Evolutionary conservation across 2,329 filamentous ascomycete species (phyloP).

Genomic region (Dendrostoma leiphaemia): DNA sequence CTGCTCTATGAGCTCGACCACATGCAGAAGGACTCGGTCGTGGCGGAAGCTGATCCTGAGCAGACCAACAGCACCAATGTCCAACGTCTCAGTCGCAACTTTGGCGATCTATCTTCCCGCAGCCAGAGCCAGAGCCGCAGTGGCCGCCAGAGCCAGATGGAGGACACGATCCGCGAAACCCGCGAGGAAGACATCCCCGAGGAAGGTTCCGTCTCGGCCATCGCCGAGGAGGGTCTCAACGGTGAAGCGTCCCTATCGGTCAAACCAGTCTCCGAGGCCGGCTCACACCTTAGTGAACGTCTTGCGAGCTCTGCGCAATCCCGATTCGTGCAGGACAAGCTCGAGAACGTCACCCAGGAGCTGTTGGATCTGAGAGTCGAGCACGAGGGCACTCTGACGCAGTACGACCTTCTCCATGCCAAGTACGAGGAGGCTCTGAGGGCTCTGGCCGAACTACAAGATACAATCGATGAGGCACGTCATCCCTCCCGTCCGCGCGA

Average conservation of each 20-base stretch:
- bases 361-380: conserved; percentile 86
- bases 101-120: conserved; percentile 54
- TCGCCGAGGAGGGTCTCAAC: conserved; percentile 28
- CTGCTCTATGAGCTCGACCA: conserved; percentile 87
- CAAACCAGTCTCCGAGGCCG: conserved; percentile 20
- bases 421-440: conserved; percentile 91
- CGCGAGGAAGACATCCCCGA: conserved; percentile 39
- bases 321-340: conserved; percentile 85
- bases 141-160: conserved; percentile 52
- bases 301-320: conserved; percentile 73
- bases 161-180: conserved; percentile 54
- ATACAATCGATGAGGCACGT: conserved; percentile 75
- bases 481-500: conserved; percentile 57
- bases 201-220: conserved; percentile 17
- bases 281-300: conserved; percentile 34
- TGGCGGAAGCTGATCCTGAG: conserved; percentile 35
- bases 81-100: conserved; percentile 38
- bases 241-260: conserved; percentile 34
- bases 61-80: conserved; percentile 40
- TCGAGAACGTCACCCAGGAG: conserved; percentile 88
- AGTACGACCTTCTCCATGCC: conserved; percentile 76
- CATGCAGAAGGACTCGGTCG: conserved; percentile 60
- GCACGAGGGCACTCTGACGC: conserved; percentile 78
- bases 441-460: conserved; percentile 80
- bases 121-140: conserved; percentile 51